Percentiles rank a stretch among this genome's conserved stretches.
Conservation (phyloP, 257 asterid genomes). For the Primulina huaijiensis region DNA sequence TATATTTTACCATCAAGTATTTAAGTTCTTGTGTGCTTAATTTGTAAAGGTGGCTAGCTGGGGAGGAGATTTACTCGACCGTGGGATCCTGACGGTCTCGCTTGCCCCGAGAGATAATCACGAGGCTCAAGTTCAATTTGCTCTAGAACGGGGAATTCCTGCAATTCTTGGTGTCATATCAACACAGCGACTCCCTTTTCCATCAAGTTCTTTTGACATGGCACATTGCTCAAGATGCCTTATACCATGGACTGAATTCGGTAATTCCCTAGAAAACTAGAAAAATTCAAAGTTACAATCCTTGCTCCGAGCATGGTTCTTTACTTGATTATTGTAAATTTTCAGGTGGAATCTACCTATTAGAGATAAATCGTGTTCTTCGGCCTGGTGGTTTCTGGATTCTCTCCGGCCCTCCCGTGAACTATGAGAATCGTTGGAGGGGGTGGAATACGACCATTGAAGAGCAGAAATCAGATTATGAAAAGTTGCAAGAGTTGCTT, state of each 20-base stretch:
- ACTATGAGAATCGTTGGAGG: conserved; percentile 88
- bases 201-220: conserved; percentile 95
- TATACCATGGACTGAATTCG: conserved; percentile 98
- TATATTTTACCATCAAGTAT: conserved; percentile 12
- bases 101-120: conserved; percentile 99
- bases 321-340: conserved; percentile 16
- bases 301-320: not conserved
- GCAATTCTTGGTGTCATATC: conserved; percentile 94
- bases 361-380: conserved; percentile 85
- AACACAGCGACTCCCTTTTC: conserved; percentile 95
- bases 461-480: conserved; percentile 79
- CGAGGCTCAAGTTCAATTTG: conserved; percentile 98
- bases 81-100: conserved; percentile 80
- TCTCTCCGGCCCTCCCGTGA: conserved; percentile 94
- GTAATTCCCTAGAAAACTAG: conserved; percentile 32
- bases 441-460: conserved; percentile 98
- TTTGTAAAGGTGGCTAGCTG: conserved; percentile 81
- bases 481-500: conserved; percentile 74
- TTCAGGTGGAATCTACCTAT: conserved; percentile 93
- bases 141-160: conserved; percentile 97
- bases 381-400: conserved; percentile 99
- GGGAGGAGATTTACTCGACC: conserved; percentile 97
- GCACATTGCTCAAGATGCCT: conserved; percentile 99
- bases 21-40: not conserved
- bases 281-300: not conserved